Base-by-base conservation (phyloP, 2,329 filamentous ascomycete genomes). In the Coniochaeta sp. region DNA sequence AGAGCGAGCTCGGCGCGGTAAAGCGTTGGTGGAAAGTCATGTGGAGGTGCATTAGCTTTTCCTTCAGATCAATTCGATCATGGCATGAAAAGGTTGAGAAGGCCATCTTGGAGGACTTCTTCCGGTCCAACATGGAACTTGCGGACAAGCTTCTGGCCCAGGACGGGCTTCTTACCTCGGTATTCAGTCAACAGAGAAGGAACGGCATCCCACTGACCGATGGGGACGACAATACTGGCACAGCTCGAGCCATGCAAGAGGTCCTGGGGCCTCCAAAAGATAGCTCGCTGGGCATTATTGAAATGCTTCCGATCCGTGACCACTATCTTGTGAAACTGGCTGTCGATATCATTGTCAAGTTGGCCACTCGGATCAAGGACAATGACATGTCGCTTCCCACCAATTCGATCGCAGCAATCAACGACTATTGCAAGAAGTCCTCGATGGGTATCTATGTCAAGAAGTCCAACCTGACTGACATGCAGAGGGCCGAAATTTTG, bases 61-160 rank as follows among this genome's bases (percentile, higher is more conserved):
- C 93, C 17, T 97, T 97, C 68, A 80, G 86, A 47, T 86, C 88
- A 62, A 96, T 93, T 3, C 92, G 96, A 70, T 77, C 78, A 12
- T 99, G 95, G 95, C 91, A 91, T 64, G 78, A 84, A 16, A 82
- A 82, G 4, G 85, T 90, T 61, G 88, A 93, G 58, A 95, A 91
- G 70, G 75, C 79, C 22, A 79, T 85, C 59, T 93, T 99, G 90
- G 88, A 92, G 67, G 88, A 96, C 61, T 97, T 98, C 68, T 97
- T 93, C 70, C 88, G 95, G 65, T 91, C 96, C 70, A 90, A 90
- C 16, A 99, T 99, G 85, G 91, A 98, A 67, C 90, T 96, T 69
- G 93, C 93, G 0, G 90, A 96, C 69, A 82, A 84, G 38, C 81
- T 96, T 1, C 90, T 98, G 69, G 87, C 90, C 44, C 88, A 96